Conservation (phyloP, 2,329 filamentous ascomycete species). For the Penicillium sp. region DNA sequence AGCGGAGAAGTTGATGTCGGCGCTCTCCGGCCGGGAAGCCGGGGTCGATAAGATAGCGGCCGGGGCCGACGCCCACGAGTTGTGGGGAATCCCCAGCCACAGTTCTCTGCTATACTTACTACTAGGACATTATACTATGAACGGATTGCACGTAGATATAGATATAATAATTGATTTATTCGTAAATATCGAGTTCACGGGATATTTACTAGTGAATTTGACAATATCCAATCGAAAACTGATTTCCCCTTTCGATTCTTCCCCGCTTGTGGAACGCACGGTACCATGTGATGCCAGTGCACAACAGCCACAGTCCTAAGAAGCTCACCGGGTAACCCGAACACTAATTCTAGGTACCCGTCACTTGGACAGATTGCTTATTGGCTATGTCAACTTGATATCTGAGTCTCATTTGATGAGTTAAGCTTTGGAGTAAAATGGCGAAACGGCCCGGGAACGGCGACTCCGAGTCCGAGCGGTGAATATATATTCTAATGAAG, state of each 20-base stretch:
- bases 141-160: too few relatives aligned
- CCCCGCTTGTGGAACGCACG: neutral
- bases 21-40: neutral
- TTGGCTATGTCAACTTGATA: neutral
- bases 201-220: too few relatives aligned
- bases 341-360: neutral
- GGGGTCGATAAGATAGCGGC: conserved; percentile 4
- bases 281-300: neutral
- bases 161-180: too few relatives aligned
- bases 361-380: neutral
- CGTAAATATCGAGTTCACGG: too few relatives aligned
- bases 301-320: neutral
- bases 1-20: conserved; percentile 3
- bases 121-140: too few relatives aligned
- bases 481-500: too few relatives aligned
- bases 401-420: too few relatives aligned
- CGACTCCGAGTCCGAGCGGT: too few relatives aligned
- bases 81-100: neutral
- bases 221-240: neutral
- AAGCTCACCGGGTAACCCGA: neutral
- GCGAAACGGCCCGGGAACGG: too few relatives aligned
- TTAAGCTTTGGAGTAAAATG: too few relatives aligned
- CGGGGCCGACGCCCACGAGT: neutral
- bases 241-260: neutral
- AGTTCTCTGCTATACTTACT: neutral